A percentile compares a stretch with the other conserved stretches of the same genome.
Conservation (phyloP, 1,139 yeast species). For the Cylindricascospora bacillispora region DNA sequence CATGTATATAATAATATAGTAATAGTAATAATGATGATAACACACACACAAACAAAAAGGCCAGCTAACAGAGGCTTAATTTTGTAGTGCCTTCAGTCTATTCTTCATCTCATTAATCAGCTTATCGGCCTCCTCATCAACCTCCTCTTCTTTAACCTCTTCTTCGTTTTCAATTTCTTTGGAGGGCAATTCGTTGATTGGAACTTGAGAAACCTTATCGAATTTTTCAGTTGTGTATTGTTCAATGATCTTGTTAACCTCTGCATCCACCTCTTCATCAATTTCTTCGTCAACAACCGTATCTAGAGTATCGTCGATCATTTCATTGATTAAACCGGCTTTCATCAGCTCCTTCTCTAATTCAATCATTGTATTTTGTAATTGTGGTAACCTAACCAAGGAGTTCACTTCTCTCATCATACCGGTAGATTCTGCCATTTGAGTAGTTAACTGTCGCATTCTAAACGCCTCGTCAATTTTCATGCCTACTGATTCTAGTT, state of each 20-base stretch:
- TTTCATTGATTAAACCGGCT: constrained; percentile 87
- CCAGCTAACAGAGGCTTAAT: constrained; percentile 24
- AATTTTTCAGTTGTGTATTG: constrained; percentile 37
- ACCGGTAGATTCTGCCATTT: constrained; percentile 65
- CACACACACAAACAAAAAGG: background rate
- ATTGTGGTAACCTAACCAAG: constrained; percentile 65
- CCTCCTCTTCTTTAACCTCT: constrained; percentile 51
- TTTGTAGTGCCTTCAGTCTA: constrained; percentile 74
- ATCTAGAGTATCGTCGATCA: constrained; percentile 87
- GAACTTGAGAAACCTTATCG: constrained; percentile 37
- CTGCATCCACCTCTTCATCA: constrained; percentile 59
- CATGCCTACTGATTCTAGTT: constrained; percentile 74
- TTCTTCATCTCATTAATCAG: constrained; percentile 81
- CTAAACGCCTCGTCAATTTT: constrained; percentile 89
- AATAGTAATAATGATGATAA: background rate
- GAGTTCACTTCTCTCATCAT: constrained; percentile 85
- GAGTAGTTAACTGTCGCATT: constrained; percentile 68
- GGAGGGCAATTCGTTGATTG: constrained; percentile 33
- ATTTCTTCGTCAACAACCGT: constrained; percentile 52
- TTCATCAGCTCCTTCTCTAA: constrained; percentile 79
- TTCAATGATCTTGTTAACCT: constrained; percentile 44
- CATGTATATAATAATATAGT: too few species aligned
- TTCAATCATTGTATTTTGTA: constrained; percentile 76
- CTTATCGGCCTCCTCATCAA: constrained; percentile 58
- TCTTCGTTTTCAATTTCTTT: constrained; percentile 29